Percentiles rank a stretch among this genome's conserved stretches.
Evolutionary conservation across 1,139 yeast species (phyloP).

Genomic region (Geotrichum carabidarum): DNA sequence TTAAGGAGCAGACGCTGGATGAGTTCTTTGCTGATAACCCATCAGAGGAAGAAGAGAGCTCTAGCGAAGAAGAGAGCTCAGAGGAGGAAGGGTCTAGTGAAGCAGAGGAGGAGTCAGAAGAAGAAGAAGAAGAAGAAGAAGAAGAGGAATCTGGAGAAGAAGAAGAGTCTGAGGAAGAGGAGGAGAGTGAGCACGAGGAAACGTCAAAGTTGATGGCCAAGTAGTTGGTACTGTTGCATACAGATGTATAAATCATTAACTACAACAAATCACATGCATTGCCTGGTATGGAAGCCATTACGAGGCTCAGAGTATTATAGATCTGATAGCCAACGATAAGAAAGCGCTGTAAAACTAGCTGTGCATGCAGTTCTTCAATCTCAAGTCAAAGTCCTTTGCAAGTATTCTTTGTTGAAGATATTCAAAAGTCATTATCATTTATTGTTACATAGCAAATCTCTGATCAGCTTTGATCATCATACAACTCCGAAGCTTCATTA

Average conservation of each 20-base stretch:
- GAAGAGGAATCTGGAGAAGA: constrained; percentile 42
- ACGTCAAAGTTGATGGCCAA: not conserved
- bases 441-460: not conserved
- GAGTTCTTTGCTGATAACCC: constrained; percentile 68
- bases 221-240: not conserved
- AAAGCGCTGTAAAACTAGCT: no score
- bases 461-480: not conserved
- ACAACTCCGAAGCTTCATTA: constrained; percentile 34
- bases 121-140: constrained; percentile 17
- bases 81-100: constrained; percentile 26
- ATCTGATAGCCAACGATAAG: no score
- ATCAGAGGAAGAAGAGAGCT: constrained; percentile 29
- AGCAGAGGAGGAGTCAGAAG: constrained; percentile 21
- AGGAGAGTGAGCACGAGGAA: constrained; percentile 1
- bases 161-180: constrained; percentile 50
- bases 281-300: no score
- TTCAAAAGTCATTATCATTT: not conserved
- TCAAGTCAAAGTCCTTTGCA: not conserved
- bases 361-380: no score
- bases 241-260: no score
- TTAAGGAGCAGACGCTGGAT: constrained; percentile 71
- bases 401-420: no score
- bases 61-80: constrained; percentile 26
- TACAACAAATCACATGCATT: no score
- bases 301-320: no score